Base-by-base conservation (phyloP, 345 rosid genomes). In the Gossypium turneri region DNA sequence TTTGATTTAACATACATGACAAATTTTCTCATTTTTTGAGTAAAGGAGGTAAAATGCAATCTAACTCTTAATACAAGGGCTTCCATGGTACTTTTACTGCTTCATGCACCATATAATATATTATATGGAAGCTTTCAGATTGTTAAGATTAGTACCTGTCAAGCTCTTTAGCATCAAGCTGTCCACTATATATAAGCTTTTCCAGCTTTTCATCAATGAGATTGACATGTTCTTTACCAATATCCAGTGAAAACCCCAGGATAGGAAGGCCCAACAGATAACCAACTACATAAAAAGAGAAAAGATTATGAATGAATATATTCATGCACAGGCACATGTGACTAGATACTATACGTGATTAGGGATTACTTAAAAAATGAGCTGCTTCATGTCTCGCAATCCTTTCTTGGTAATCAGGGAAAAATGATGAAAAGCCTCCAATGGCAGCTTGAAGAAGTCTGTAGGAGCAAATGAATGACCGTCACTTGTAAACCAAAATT, bases 381-480 rank as follows among this genome's bases (percentile, higher is more conserved):
- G 97, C 97, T 15, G 97, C 98, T 85, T 94, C 98, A 62, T 94
- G 98, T 27, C 89, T 67, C 7, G 91, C 88, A 59, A 92, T 85
- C 77, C 98, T 83, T 76, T 94, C 95, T 81, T 91, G 91, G 80
- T 91, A 94, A 77, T 94, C 98, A 2, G 94, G 95, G 76, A 94
- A 94, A 75, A 91, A 78, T 0, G 92, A 52, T 1, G 98, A 94
- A 77, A 94, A 94, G 29, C 94, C 81, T 0, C 90, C 80, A 45
- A 90, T 92, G 0, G 97, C 94, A 80, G 94, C 97, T 84, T 94
- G 97, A 68, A 94, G 94, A 67, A 94, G 94, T 85, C 97, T 94
- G 67, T 15, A 22, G 38, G 66, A 70, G 57, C 73, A 66, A 61
- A 73, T 11, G 29, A 73, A 56, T 9, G 65, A 68, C 9, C 8